These are phyloP conservation scores for Pleurostoma richardsiae DNA, from an alignment of 2,329 filamentous ascomycete genomes.

Conservation along the genomic window DNA sequence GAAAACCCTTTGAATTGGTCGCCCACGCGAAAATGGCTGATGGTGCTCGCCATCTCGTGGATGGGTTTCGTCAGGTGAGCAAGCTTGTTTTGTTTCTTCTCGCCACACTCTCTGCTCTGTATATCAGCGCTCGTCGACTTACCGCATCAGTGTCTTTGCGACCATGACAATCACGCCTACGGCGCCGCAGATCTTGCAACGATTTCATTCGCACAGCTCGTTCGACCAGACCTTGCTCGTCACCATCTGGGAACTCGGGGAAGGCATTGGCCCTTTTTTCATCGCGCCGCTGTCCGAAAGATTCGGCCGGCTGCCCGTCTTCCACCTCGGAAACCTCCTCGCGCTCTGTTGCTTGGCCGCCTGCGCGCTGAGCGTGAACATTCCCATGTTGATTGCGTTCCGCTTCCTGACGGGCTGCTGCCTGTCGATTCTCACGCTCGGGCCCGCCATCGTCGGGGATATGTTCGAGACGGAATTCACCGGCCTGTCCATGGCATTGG, in stretches of 20 bases:
- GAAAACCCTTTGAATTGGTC: no score
- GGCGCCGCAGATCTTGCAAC: no score
- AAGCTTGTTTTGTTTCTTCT: no score
- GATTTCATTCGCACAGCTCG: no score
- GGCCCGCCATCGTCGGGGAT: slow-evolving; percentile 59
- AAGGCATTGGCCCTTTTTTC: slow-evolving; percentile 53
- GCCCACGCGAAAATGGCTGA: no score
- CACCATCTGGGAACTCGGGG: slow-evolving; percentile 66
- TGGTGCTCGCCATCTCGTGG: no score
- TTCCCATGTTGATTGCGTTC: slow-evolving; percentile 43
- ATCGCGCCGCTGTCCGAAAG: slow-evolving; percentile 60
- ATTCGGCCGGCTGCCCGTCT: slow-evolving; percentile 49
- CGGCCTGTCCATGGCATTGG: no score
- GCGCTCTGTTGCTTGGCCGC: slow-evolving; percentile 44
- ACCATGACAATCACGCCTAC: no score
- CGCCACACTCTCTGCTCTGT: no score
- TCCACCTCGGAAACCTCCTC: slow-evolving; percentile 45
- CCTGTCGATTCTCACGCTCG: slow-evolving; percentile 58
- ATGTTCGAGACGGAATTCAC: slow-evolving; percentile 34
- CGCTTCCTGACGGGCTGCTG: slow-evolving; percentile 52
- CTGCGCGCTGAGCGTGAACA: slow-evolving; percentile 37
- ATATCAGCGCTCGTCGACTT: no score
- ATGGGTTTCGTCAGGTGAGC: no score
- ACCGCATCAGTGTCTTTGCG: no score
- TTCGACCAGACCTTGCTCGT: slow-evolving; percentile 45